Conservation (phyloP, 352 stramenopile genomes). For the Globisporangium cystogenes region DNA sequence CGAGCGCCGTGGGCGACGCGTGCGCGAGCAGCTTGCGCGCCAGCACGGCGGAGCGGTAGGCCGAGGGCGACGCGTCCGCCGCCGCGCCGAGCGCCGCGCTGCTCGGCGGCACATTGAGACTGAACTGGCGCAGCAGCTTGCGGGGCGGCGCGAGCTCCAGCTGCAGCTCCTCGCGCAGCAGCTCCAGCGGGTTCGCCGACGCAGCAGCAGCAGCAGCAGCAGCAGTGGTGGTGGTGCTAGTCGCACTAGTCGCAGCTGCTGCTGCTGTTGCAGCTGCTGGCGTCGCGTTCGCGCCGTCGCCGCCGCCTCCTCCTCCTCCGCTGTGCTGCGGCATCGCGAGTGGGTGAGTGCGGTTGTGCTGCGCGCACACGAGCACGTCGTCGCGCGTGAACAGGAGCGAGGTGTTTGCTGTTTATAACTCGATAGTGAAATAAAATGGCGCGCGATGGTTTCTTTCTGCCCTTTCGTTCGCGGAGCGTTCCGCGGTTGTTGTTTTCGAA, state of each 20-base stretch:
- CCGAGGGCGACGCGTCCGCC: background rate
- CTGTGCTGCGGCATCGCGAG: background rate
- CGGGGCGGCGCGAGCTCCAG: conserved; percentile 63
- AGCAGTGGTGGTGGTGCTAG: background rate
- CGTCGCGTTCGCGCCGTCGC: background rate
- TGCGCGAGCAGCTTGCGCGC: conserved; percentile 16
- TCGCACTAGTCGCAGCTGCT: no score
- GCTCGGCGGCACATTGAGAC: conserved; percentile 58
- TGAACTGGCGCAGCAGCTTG: conserved; percentile 71
- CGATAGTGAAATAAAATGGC: no score
- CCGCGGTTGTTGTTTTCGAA: no score
- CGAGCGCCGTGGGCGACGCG: conserved; percentile 30
- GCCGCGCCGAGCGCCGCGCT: conserved; percentile 6
- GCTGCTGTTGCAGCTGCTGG: no score
- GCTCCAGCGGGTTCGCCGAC: conserved; percentile 19
- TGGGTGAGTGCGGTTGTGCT: conserved; percentile 1
- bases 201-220: background rate
- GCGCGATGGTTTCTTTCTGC: no score
- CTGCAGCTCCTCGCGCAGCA: conserved; percentile 57
- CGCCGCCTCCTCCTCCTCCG: background rate
- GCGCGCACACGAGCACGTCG: no score
- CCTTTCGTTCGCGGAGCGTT: no score
- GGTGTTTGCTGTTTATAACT: no score
- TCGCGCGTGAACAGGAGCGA: no score
- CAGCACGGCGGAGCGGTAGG: conserved; percentile 8